Conservation (phyloP, 352 stramenopile genomes). For the Elongisporangium undulatum region DNA sequence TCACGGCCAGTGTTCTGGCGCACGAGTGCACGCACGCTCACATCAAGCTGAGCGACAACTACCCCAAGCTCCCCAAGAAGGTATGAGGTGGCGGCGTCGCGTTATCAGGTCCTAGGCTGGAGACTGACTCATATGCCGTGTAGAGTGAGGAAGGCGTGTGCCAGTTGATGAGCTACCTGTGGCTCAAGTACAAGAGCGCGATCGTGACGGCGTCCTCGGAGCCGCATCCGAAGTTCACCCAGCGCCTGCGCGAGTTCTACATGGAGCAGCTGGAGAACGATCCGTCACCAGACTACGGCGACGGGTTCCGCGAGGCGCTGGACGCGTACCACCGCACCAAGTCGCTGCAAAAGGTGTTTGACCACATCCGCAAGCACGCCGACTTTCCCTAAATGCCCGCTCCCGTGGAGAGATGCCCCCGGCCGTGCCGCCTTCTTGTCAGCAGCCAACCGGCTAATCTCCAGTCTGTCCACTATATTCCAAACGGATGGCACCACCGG, state of each 20-base stretch:
- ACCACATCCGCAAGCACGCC: constrained; percentile 40
- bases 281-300: constrained; percentile 51
- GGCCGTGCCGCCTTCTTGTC: not conserved
- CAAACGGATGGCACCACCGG: not conserved
- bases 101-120: not conserved
- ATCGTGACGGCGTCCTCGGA: constrained; percentile 19
- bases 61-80: constrained; percentile 42
- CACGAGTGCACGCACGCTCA: constrained; percentile 74
- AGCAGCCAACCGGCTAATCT: not conserved
- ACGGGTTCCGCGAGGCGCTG: constrained; percentile 59
- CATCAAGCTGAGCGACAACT: constrained; percentile 69
- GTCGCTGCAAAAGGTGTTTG: constrained; percentile 63
- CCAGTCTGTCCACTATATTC: not conserved
- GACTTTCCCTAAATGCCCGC: constrained; percentile 33
- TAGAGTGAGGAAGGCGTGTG: constrained; percentile 63
- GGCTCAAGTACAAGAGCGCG: constrained; percentile 68
- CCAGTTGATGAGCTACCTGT: constrained; percentile 75
- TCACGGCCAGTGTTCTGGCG: constrained; percentile 62
- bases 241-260: constrained; percentile 54
- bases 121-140: constrained; percentile 6
- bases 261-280: constrained; percentile 62
- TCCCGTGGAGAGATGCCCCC: not conserved
- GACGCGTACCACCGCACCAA: constrained; percentile 60
- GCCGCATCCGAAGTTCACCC: not conserved
- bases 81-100: constrained; percentile 29